Evolutionary conservation across 2,329 filamentous ascomycete genomes (phyloP).

Genomic region (Cyphellophora attinorum): DNA sequence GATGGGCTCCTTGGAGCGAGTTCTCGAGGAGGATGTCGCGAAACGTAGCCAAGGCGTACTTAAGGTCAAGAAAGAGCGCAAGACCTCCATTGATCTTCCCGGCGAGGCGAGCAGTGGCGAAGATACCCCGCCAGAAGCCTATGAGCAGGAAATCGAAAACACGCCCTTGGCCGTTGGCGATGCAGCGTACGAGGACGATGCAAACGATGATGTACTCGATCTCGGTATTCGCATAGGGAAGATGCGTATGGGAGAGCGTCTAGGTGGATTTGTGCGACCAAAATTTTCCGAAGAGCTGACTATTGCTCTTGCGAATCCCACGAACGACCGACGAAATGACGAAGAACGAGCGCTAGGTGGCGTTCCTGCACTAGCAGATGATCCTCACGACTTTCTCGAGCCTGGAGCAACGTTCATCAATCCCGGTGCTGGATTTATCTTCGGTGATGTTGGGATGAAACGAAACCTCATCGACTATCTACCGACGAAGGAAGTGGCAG

Average conservation of each 20-base stretch:
- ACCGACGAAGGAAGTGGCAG: slow-evolving; percentile 47
- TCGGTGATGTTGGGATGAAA: slow-evolving; percentile 42
- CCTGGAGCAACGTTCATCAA: slow-evolving; percentile 59
- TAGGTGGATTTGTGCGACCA: slow-evolving; percentile 63
- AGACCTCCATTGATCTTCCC: slow-evolving; percentile 23
- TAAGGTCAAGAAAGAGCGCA: slow-evolving; percentile 22
- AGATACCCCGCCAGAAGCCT: slow-evolving; percentile 32
- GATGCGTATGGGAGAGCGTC: slow-evolving; percentile 63
- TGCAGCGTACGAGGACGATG: slow-evolving; percentile 57
- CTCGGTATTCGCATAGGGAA: slow-evolving; percentile 62
- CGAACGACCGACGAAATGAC: slow-evolving; percentile 7
- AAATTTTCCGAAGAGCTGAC: slow-evolving; percentile 61
- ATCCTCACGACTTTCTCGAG: slow-evolving; percentile 42
- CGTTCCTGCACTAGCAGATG: slow-evolving; percentile 8
- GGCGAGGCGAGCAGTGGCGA: slow-evolving; percentile 44
- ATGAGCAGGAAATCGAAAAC: slow-evolving; percentile 51
- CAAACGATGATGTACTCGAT: slow-evolving; percentile 59
- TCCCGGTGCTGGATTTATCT: slow-evolving; percentile 59
- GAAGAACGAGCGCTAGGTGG: slow-evolving; percentile 8
- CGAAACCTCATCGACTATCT: slow-evolving; percentile 51
- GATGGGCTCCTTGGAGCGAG: slow-evolving; percentile 61
- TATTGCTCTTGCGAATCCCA: slow-evolving; percentile 9
- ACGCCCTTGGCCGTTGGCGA: slow-evolving; percentile 56
- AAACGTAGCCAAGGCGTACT: slow-evolving; percentile 3
- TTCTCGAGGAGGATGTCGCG: slow-evolving; percentile 59